A percentile compares a stretch with the other conserved stretches of the same genome.
Evolutionary conservation across 2,329 filamentous ascomycete species (phyloP).

Genomic region (Cordyceps militaris): DNA sequence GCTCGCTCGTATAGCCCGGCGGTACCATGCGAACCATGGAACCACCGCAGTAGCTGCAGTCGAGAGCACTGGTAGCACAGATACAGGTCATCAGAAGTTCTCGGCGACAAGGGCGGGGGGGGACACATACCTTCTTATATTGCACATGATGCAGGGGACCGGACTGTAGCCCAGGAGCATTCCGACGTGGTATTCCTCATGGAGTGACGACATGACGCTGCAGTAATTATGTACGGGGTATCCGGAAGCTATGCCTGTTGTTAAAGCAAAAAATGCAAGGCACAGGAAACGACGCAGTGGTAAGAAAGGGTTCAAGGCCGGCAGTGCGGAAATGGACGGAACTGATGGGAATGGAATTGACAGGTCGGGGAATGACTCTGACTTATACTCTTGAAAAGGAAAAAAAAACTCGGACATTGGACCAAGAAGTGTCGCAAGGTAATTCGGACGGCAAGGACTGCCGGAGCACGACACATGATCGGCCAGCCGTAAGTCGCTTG

Average conservation of each 20-base stretch:
- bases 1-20: conserved; percentile 10
- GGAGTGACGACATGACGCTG: not conserved
- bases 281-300: no score
- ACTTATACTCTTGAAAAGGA: not conserved
- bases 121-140: not conserved
- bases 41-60: conserved; percentile 7
- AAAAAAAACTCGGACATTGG: not conserved
- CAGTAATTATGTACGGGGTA: not conserved
- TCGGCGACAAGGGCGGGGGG: not conserved
- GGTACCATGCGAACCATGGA: conserved; percentile 12
- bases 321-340: not conserved
- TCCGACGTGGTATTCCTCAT: conserved; percentile 8
- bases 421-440: not conserved
- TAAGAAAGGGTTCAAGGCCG: no score
- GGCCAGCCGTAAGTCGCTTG: not conserved
- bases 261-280: not conserved
- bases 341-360: not conserved
- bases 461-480: not conserved
- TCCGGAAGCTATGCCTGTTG: not conserved
- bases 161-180: conserved; percentile 5
- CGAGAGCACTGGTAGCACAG: not conserved
- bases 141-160: conserved; percentile 12
- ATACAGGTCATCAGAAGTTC: not conserved
- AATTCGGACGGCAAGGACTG: not conserved
- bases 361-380: not conserved